Percentiles rank a stretch among this genome's conserved stretches.
phyloP scores from a whole-genome alignment of 2,329 filamentous ascomycete genomes.

The Nakataea oryzae region DNA sequence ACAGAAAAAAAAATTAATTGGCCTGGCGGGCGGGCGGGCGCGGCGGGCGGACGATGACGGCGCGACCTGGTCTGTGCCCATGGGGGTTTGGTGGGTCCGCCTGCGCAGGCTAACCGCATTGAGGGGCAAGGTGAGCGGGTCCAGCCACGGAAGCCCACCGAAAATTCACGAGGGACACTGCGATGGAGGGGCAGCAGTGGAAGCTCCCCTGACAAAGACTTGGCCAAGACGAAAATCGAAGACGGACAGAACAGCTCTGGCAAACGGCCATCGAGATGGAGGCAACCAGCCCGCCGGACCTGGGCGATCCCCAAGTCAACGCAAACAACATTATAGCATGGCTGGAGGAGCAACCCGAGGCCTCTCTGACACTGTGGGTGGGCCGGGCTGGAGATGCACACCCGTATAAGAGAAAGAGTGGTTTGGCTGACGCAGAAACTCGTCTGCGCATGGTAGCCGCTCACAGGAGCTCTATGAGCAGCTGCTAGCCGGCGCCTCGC shows the following conservation, averaged over 20 bases:
- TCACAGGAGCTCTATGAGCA: constrained; percentile 27
- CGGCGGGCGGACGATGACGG: constrained; percentile 9
- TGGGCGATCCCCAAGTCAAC: constrained; percentile 13
- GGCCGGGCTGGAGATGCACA: background rate
- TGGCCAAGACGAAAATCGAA: background rate
- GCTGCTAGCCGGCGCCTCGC: constrained; percentile 36
- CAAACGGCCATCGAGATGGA: constrained; percentile 6
- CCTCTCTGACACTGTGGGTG: background rate
- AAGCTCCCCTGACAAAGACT: background rate
- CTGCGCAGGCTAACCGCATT: background rate
- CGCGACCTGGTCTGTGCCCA: constrained; percentile 7
- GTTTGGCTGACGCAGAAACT: constrained; percentile 4
- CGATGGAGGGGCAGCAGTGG: background rate
- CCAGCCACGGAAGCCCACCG: background rate
- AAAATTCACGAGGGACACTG: background rate
- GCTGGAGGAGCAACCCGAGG: constrained; percentile 12
- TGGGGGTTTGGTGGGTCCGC: background rate
- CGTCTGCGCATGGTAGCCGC: background rate
- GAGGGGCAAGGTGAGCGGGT: background rate
- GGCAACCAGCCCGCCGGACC: constrained; percentile 6
- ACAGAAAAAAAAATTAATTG: constrained; percentile 7
- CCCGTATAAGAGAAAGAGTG: background rate
- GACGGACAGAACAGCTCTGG: background rate
- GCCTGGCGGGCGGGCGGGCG: background rate
- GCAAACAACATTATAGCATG: constrained; percentile 15